Conservation (phyloP, 345 rosid species). For the Fremontodendron californicum region DNA sequence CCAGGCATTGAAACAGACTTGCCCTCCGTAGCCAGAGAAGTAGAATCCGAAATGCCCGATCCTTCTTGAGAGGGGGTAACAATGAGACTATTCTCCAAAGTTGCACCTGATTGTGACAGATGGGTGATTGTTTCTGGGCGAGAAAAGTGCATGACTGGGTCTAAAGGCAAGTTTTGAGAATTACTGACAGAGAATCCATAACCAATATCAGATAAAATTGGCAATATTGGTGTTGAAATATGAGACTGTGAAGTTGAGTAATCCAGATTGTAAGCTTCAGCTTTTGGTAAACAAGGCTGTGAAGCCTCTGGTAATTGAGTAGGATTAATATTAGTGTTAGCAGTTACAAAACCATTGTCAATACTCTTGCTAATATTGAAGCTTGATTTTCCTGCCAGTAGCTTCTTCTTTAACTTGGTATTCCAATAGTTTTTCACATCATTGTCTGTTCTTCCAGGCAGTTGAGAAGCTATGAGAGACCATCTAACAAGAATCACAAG, state of each 20-base stretch:
- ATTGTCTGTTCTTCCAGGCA: slow-evolving; percentile 61
- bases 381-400: slow-evolving; percentile 28
- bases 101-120: slow-evolving; percentile 4
- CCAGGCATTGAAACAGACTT: slow-evolving; percentile 10
- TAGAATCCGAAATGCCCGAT: slow-evolving; percentile 28
- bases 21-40: slow-evolving; percentile 24
- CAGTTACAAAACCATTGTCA: background rate
- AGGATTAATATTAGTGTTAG: background rate
- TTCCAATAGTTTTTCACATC: slow-evolving; percentile 69
- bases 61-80: slow-evolving; percentile 21
- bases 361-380: background rate
- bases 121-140: background rate
- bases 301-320: background rate
- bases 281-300: slow-evolving; percentile 13
- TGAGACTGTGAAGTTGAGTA: slow-evolving; percentile 18
- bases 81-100: background rate
- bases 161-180: slow-evolving; percentile 13
- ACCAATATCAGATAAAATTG: slow-evolving; percentile 13
- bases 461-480: slow-evolving; percentile 54
- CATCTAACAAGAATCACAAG: slow-evolving; percentile 37
- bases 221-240: slow-evolving; percentile 13
- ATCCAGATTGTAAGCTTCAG: slow-evolving; percentile 4
- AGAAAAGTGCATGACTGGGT: slow-evolving; percentile 17
- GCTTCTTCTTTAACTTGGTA: slow-evolving; percentile 56
- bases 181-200: slow-evolving; percentile 3